A percentile compares a stretch with the other conserved stretches of the same genome.
These are phyloP conservation scores for Hydnomerulius pinastri DNA, from an alignment of 768 basidiomycete species.

Conservation along the genomic window DNA sequence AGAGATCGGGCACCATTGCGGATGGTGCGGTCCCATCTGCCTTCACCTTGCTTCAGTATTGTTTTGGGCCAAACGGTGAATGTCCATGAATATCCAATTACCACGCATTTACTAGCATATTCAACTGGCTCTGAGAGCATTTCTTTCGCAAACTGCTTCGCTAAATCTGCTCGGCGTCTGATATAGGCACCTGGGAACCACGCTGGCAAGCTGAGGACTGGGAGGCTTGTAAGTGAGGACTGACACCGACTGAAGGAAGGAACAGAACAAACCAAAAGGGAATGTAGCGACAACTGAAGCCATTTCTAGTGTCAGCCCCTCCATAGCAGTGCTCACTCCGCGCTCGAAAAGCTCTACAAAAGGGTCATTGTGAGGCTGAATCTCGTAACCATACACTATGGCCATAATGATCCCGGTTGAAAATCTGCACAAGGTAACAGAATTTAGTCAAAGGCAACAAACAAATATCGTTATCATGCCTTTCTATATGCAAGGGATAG, in stretches of 20 bases:
- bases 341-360: slow-evolving; percentile 29
- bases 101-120: not conserved
- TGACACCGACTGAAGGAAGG: not conserved
- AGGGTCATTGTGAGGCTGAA: slow-evolving; percentile 32
- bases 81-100: not conserved
- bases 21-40: slow-evolving; percentile 2
- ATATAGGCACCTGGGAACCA: slow-evolving; percentile 42
- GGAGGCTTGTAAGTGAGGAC: not conserved
- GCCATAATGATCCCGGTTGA: slow-evolving; percentile 34
- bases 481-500: not conserved
- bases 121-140: not conserved
- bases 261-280: slow-evolving; percentile 1
- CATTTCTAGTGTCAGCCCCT: slow-evolving; percentile 1
- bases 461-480: not conserved
- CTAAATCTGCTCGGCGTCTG: slow-evolving; percentile 15
- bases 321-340: slow-evolving; percentile 7
- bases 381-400: slow-evolving; percentile 38
- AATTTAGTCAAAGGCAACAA: not conserved
- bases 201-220: slow-evolving; percentile 12
- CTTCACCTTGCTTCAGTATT: not conserved
- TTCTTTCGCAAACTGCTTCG: not conserved
- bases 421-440: slow-evolving; percentile 19
- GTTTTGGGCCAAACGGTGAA: too few relatives aligned
- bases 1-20: slow-evolving; percentile 4
- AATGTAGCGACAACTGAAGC: not conserved